These are phyloP conservation scores for Geosiphon pyriformis DNA, from an alignment of 192 early-diverging fungal genomes.

Conservation along the genomic window DNA sequence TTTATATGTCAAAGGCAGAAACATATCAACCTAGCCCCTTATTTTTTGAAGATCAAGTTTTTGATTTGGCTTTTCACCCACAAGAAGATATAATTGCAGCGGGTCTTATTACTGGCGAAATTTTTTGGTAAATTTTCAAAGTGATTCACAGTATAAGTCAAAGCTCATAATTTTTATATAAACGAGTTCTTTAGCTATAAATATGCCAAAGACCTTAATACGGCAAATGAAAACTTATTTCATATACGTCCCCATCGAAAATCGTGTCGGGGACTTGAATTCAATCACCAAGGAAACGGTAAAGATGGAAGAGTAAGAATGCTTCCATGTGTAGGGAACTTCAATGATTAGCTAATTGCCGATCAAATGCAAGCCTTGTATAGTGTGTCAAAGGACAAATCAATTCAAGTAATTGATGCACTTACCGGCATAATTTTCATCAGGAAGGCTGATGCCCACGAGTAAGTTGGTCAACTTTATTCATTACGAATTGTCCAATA, in stretches of 20 bases:
- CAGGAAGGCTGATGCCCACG: slow-evolving; percentile 77
- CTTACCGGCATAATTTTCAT: slow-evolving; percentile 65
- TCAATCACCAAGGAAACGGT: slow-evolving; percentile 70
- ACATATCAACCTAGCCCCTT: slow-evolving; percentile 35
- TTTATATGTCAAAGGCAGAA: slow-evolving; percentile 14
- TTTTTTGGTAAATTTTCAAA: slow-evolving; percentile 52
- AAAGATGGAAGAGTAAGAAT: too few species aligned
- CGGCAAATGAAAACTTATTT: slow-evolving; percentile 44
- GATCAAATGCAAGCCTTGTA: slow-evolving; percentile 48
- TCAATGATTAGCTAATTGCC: neutral
- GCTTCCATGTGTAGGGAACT: neutral
- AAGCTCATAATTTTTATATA: slow-evolving; percentile 8
- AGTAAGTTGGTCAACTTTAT: slow-evolving; percentile 43
- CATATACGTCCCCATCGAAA: slow-evolving; percentile 65
- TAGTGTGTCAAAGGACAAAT: slow-evolving; percentile 81
- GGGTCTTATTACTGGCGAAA: slow-evolving; percentile 67
- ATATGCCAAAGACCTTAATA: slow-evolving; percentile 26
- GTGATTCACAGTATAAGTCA: neutral
- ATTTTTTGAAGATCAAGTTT: slow-evolving; percentile 45
- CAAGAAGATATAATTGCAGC: slow-evolving; percentile 57
- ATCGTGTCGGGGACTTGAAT: slow-evolving; percentile 80
- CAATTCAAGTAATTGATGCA: slow-evolving; percentile 73
- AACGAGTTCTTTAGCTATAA: slow-evolving; percentile 23
- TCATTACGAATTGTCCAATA: neutral
- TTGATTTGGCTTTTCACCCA: slow-evolving; percentile 72